Evolutionary conservation across 2,329 filamentous ascomycete species (phyloP).

Genomic region (Aspergillus sp.): DNA sequence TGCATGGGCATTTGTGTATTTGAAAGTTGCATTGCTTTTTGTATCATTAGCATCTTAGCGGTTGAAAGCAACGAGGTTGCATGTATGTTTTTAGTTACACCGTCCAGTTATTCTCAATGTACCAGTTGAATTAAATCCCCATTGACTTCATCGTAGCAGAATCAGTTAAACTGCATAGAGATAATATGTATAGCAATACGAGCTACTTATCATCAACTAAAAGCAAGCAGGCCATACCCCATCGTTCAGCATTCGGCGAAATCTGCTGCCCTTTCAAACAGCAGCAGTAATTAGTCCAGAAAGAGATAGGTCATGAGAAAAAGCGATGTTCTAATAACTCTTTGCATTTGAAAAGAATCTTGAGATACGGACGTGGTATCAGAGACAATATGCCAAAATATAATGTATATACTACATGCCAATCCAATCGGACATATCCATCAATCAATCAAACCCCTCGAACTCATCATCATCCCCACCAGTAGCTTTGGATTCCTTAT

Average conservation of each 20-base stretch:
- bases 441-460: slow-evolving; percentile 55
- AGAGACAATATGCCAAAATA: neutral
- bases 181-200: too few species aligned
- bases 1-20: slow-evolving; percentile 3
- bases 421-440: neutral
- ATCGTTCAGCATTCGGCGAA: too few species aligned
- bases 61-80: neutral
- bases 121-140: too few species aligned
- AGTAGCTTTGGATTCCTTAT: slow-evolving; percentile 9
- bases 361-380: slow-evolving; percentile 4
- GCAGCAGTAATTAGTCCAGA: too few species aligned
- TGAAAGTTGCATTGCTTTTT: neutral
- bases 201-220: too few species aligned
- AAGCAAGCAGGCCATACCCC: too few species aligned
- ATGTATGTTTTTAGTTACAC: neutral
- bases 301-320: neutral
- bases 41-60: slow-evolving; percentile 6
- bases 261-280: too few species aligned
- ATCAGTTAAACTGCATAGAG: too few species aligned
- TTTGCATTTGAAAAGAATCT: neutral
- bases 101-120: too few species aligned
- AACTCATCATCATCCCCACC: slow-evolving; percentile 50
- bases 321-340: neutral
- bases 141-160: too few species aligned
- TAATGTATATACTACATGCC: neutral